Base-by-base conservation (phyloP, 1,284 basidiomycete genomes). In the Heterobasidion parviporum region DNA sequence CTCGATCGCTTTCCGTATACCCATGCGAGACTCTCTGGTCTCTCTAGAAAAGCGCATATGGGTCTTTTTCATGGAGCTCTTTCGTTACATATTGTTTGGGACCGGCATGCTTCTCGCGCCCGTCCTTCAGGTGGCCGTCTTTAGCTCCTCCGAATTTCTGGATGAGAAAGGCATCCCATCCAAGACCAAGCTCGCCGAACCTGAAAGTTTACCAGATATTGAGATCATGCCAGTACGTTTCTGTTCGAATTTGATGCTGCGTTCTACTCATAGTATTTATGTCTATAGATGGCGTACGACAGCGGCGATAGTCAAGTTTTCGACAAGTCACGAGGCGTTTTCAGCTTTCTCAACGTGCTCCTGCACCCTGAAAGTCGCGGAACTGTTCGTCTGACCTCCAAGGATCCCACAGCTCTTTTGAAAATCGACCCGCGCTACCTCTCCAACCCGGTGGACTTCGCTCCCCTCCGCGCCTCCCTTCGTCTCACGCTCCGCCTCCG, bases 361-460 rank as follows among this genome's bases (percentile, higher is more conserved):
- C 55, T 67, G 4, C 60, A 58, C 15, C 68, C 68, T 16, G 61
- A 59, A 26, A 66, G 65, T 6, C 52, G 52, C 2, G 67, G 68
- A 14, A 62, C 58, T 10, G 62, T 70, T 5, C 63, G 62, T 6
- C 63, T 79, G 41, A 66, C 68, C 1, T 72, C 70, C 5, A 20
- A 63, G 10, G 64, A 77, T 58, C 73, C 75, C 0, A 57, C 58
- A 12, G 68, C 67, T 6, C 69, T 70, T 36, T 71, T 76, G 2
- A 54, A 65, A 45, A 62, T 75, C 54, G 70, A 79, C 57, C 71
- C 73, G 16, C 65, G 64, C 8, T 75, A 70, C 57, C 70, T 80
- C 56, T 67, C 65, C 15, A 61, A 72, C 54, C 43, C 58, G 1
- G 61, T 62, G 7, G 72, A 73, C 56, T 52, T 59, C 12, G 44